A percentile compares a stretch with the other conserved stretches of the same genome.
phyloP scores from a whole-genome alignment of 78 protist species.

The Capsaspora owczarzaki region DNA sequence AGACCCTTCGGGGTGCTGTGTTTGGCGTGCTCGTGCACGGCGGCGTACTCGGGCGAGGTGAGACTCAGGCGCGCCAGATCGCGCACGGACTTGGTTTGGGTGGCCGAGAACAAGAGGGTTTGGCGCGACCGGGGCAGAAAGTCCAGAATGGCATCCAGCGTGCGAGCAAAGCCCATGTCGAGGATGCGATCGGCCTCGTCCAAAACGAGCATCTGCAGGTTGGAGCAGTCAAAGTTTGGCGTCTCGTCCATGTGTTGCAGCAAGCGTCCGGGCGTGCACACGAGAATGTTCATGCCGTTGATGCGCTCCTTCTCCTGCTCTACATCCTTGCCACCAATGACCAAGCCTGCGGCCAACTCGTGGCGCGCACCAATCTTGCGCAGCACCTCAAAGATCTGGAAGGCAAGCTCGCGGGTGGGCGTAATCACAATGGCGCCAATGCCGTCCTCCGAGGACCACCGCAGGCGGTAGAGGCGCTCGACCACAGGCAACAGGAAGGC shows the following conservation, averaged over 20 bases:
- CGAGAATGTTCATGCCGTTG: constrained; percentile 73
- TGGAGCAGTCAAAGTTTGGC: constrained; percentile 38
- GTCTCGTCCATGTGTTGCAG: constrained; percentile 94
- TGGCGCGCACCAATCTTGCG: constrained; percentile 57
- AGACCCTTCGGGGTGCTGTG: constrained; percentile 53
- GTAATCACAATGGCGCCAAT: constrained; percentile 92
- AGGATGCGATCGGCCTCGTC: constrained; percentile 96
- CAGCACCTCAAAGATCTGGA: constrained; percentile 93
- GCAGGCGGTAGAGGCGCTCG: constrained; percentile 63
- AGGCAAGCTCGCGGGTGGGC: constrained; percentile 94
- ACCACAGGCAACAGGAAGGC: constrained; percentile 85
- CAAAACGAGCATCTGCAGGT: constrained; percentile 58
- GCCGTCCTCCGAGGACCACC: constrained; percentile 73
- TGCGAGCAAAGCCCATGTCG: constrained; percentile 84
- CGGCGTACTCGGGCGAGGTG: constrained; percentile 67
- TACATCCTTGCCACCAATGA: constrained; percentile 86
- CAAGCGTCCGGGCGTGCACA: constrained; percentile 97
- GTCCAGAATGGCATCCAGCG: constrained; percentile 69
- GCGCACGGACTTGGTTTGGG: constrained; percentile 77
- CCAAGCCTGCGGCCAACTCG: constrained; percentile 76
- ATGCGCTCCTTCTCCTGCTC: constrained; percentile 50
- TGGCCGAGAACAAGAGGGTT: constrained; percentile 82
- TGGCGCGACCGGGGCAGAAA: constrained; percentile 70
- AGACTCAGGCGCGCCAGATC: constrained; percentile 67
- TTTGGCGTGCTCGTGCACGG: constrained; percentile 48